Base-by-base conservation (phyloP, 345 rosid species). In the Fremontodendron californicum region DNA sequence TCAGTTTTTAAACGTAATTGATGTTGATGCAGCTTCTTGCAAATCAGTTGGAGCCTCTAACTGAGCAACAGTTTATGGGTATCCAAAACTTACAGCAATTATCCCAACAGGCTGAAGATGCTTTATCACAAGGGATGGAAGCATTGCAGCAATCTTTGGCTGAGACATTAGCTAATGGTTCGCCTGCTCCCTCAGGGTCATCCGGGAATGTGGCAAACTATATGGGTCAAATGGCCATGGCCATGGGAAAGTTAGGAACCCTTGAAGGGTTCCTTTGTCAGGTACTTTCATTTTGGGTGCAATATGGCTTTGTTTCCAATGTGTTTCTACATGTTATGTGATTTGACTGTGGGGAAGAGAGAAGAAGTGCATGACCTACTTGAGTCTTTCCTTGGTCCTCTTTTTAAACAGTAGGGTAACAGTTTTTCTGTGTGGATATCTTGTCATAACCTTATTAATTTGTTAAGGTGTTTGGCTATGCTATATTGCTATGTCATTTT, bases 211-310 rank as follows among this genome's bases (percentile, higher is more conserved):
- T 61, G 65, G 65, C 65, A 13, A 61, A 61, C 83, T 94, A 94
- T 77, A 94, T 94, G 98, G 98, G 98, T 79, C 98, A 92, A 86
- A 94, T 94, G 98, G 98, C 97, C 74, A 89, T 94, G 98, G 98
- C 98, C 25, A 94, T 94, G 97, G 97, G 98, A 73, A 93, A 94
- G 84, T 88, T 94, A 48, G 98, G 96, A 29, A 92, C 94, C 27
- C 89, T 94, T 2, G 96, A 94, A 80, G 92, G 93, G 60, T 94
- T 94, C 82, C 89, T 92, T 66, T 85, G 83, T 60, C 97, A 92
- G 97, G 98, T 87, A 85, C 33, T 67, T 71, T 46, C 60, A 2
- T 67, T 73, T 66, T n/a, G 76, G 64, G 78, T 77, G 45, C 12
- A 75, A 18, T 64, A n/a, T 64, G 25, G 25, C 70, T 9, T 35